Percentiles rank a stretch among this genome's conserved stretches.
phyloP scores from a whole-genome alignment of 192 early-diverging fungal species.

The Helicostylum pulchrum region DNA sequence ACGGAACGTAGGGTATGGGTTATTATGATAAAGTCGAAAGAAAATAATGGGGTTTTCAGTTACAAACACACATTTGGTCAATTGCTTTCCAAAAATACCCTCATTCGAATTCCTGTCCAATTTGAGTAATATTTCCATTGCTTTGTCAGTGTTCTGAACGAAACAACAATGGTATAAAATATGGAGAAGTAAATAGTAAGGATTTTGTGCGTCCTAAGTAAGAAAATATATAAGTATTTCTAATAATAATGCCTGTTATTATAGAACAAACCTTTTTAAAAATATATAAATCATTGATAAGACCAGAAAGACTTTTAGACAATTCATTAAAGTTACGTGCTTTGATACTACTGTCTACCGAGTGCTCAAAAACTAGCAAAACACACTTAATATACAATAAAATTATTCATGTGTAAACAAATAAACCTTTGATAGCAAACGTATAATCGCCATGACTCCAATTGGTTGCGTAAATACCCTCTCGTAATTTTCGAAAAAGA shows the following conservation, averaged over 20 bases:
- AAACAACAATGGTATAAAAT: background rate
- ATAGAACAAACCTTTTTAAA: background rate
- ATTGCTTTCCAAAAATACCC: background rate
- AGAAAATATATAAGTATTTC: background rate
- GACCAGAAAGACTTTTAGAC: background rate
- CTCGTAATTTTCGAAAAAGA: slow-evolving; percentile 7
- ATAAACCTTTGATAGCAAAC: background rate
- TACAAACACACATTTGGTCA: background rate
- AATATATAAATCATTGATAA: slow-evolving; percentile 3
- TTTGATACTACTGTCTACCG: background rate
- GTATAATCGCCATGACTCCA: slow-evolving; percentile 9
- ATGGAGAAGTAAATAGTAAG: slow-evolving; percentile 5
- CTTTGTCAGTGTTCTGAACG: background rate
- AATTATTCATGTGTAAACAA: background rate
- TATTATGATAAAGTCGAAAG: background rate
- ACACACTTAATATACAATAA: background rate
- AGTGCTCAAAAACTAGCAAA: slow-evolving; percentile 11
- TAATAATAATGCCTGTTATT: too few relatives aligned
- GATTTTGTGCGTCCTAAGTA: background rate
- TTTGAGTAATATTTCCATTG: background rate
- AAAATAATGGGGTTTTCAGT: background rate
- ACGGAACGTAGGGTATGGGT: background rate
- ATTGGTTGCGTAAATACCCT: slow-evolving; percentile 11
- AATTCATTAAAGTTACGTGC: slow-evolving; percentile 5
- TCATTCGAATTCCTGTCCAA: background rate